Evolutionary conservation across 179 eudicot species (phyloP), one percentile per base, ranked within the genome.

Genomic region (Beta lomatogona): DNA sequence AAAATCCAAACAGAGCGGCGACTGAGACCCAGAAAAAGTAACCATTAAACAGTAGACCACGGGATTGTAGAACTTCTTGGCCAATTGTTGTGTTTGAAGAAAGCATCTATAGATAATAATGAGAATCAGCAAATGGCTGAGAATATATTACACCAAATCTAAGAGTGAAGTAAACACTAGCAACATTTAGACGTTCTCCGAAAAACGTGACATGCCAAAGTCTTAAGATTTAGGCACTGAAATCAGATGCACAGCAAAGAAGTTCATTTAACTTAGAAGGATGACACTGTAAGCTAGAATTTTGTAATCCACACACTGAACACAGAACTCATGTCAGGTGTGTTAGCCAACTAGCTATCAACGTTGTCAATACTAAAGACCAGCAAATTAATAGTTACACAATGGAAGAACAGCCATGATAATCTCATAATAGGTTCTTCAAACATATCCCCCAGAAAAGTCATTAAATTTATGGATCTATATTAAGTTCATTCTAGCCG

Each of bases 1-100:
- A 79, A 71, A 91, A 83, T 10, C 91, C 96, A 64, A 92, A 80
- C 73, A 94, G 85, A 65, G 92, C 97, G n/a, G 82, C 91, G 80
- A 94, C 59, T 59, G 97, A 93, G 54, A 89, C 59, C 98, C 97
- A 94, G 36, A 66, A 87, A 82, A 82, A 79, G 83, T 86, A 52
- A 71, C 78, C 90, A 63, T 80, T 85, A 57, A 89, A 95, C 79
- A 84, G 74, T 59, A 94, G 87, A 45, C 98, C 97, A 82, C 87
- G 97, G 52, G 81, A 79, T 81, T 83, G 86, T 70, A 94, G 97
- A 66, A 88, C 85, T 80, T 86, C 82, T 57, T 58, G 75, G 36
- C 97, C 97, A 44, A 93, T 78, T 9, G 97, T 90, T 73, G 83
- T 83, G 75, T 95, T 93, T 12, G 88, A 81, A 5, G 90, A 10